Evolutionary conservation across 1,284 basidiomycete species (phyloP).

Genomic region (Salmacisia buchloeana): DNA sequence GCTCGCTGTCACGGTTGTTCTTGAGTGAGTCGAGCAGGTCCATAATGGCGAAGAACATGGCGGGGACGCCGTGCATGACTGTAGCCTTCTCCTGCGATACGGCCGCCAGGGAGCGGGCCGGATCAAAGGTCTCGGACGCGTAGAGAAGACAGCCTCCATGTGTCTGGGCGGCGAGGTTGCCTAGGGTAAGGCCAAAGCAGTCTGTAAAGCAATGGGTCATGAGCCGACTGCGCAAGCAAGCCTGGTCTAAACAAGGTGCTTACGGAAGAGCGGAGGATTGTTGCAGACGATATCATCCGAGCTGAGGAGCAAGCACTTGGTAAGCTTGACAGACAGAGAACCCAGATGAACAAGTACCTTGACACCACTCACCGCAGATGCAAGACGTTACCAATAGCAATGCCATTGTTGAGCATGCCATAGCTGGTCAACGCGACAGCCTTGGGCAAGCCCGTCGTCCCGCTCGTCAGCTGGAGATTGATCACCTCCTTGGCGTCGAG

Average conservation of each 20-base stretch:
- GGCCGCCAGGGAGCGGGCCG: slow-evolving; percentile 63
- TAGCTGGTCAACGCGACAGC: slow-evolving; percentile 48
- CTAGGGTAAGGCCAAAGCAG: slow-evolving; percentile 76
- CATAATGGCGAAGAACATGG: slow-evolving; percentile 62
- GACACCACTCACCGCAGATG: slow-evolving; percentile 56
- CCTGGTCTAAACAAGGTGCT: not conserved
- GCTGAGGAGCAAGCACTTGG: slow-evolving; percentile 21
- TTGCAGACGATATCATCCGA: slow-evolving; percentile 27
- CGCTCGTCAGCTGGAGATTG: slow-evolving; percentile 77
- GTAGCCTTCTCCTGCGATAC: slow-evolving; percentile 66
- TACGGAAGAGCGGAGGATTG: slow-evolving; percentile 35
- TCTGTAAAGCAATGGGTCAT: slow-evolving; percentile 61
- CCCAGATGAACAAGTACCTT: slow-evolving; percentile 50
- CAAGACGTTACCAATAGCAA: slow-evolving; percentile 69
- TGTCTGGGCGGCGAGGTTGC: slow-evolving; percentile 73
- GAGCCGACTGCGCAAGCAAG: not conserved
- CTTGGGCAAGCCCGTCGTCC: slow-evolving; percentile 63
- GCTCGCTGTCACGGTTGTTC: slow-evolving; percentile 10
- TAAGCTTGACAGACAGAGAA: no score
- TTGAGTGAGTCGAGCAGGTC: slow-evolving; percentile 62
- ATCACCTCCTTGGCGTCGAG: slow-evolving; percentile 68
- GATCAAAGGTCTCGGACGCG: slow-evolving; percentile 63
- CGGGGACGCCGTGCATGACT: slow-evolving; percentile 74
- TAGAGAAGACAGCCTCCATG: slow-evolving; percentile 71
- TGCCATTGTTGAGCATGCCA: slow-evolving; percentile 73